Percentiles rank a stretch among this genome's conserved stretches.
phyloP scores from a whole-genome alignment of 345 rosid species.

The Kernera saxatilis region DNA sequence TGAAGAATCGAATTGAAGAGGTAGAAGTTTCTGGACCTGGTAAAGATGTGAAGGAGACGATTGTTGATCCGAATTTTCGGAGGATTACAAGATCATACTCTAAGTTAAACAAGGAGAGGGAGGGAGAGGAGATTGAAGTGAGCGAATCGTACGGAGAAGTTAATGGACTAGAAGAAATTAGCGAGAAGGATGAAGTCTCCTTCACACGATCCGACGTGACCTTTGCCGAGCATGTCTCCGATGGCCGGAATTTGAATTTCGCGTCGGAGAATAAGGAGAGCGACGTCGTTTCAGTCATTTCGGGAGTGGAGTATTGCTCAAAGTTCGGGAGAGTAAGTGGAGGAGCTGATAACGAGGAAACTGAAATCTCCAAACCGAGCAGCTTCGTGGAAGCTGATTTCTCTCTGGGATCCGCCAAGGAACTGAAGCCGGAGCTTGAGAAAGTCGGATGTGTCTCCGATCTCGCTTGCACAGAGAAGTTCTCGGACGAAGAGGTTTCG shows the following conservation, averaged over 20 bases:
- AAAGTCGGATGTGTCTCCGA: slow-evolving; percentile 39
- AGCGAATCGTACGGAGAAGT: slow-evolving; percentile 34
- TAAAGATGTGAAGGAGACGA: slow-evolving; percentile 13
- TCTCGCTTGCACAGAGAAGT: slow-evolving; percentile 67
- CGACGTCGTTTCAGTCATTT: slow-evolving; percentile 41
- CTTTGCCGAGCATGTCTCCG: slow-evolving; percentile 36
- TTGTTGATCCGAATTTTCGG: slow-evolving; percentile 29
- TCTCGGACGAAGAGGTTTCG: slow-evolving; percentile 47
- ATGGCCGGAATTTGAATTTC: slow-evolving; percentile 20
- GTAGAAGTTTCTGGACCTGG: slow-evolving; percentile 29
- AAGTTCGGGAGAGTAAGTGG: slow-evolving; percentile 13
- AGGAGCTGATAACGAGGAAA: slow-evolving; percentile 28
- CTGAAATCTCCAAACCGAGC: slow-evolving; percentile 34
- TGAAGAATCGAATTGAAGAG: slow-evolving; percentile 39
- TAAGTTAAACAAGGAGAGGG: slow-evolving; percentile 35
- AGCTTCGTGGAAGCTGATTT: slow-evolving; percentile 34
- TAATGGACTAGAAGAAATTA: not conserved
- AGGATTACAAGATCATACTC: slow-evolving; percentile 49
- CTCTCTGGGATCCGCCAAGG: slow-evolving; percentile 31
- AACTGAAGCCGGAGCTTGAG: slow-evolving; percentile 38
- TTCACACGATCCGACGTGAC: slow-evolving; percentile 42
- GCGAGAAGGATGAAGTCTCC: slow-evolving; percentile 27
- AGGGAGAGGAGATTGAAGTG: slow-evolving; percentile 36
- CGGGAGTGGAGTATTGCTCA: slow-evolving; percentile 43
- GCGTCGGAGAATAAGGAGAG: slow-evolving; percentile 33